Percentiles rank a stretch among this genome's conserved stretches.
phyloP scores from a whole-genome alignment of 345 rosid genomes.

The Boechera retrofracta region DNA sequence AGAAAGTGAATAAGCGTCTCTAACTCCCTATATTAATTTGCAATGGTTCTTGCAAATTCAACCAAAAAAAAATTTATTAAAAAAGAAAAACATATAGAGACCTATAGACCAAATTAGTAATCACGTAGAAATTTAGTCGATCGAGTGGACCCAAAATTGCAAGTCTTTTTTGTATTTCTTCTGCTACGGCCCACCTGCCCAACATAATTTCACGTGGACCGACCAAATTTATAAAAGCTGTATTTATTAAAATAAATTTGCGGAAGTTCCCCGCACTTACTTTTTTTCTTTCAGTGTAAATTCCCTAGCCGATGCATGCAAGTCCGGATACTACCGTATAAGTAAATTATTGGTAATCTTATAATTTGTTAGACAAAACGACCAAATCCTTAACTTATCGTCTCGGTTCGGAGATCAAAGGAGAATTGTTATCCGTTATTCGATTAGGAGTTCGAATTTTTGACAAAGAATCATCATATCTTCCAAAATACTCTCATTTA shows the following conservation, averaged over 20 bases:
- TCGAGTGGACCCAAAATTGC: conserved; percentile 42
- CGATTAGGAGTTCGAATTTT: not conserved
- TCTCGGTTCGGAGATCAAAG: not conserved
- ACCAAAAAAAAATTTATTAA: not conserved
- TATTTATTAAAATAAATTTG: not conserved
- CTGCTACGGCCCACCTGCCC: conserved; percentile 48
- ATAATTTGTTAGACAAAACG: not conserved
- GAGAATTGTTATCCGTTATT: not conserved
- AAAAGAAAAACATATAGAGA: not conserved
- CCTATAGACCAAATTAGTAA: conserved; percentile 33
- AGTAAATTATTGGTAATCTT: not conserved
- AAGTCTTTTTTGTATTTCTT: conserved; percentile 29
- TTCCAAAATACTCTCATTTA: too few relatives aligned
- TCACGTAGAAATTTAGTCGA: conserved; percentile 35
- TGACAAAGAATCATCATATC: too few relatives aligned
- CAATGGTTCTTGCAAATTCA: conserved; percentile 4
- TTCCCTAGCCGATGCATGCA: not conserved
- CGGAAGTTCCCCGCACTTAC: not conserved
- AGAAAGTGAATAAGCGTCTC: conserved; percentile 1
- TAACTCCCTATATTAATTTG: not conserved
- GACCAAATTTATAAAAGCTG: conserved; percentile 25
- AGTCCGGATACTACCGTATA: not conserved
- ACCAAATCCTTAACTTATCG: conserved; percentile 2
- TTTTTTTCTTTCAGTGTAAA: conserved; percentile 12
- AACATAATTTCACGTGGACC: conserved; percentile 53